Evolutionary conservation across 1,284 basidiomycete genomes (phyloP), one percentile per base, ranked within the genome.

Genomic region (Puccinia polysora): DNA sequence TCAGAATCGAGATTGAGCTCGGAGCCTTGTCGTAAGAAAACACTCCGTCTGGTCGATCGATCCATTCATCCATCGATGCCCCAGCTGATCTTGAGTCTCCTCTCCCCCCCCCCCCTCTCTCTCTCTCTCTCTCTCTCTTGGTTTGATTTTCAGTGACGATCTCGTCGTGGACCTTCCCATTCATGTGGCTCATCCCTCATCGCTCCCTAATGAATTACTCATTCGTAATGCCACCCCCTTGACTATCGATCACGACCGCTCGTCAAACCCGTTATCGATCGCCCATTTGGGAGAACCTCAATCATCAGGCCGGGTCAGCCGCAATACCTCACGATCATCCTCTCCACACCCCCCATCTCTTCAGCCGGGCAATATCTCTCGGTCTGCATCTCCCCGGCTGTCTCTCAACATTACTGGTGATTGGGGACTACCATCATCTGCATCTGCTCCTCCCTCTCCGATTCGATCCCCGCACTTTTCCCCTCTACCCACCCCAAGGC

Each of bases 131-230:
- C n/a, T n/a, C n/a, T n/a, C n/a, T n/a, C n/a, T n/a, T n/a, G n/a
- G n/a, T n/a, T n/a, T n/a, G n/a, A n/a, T 18, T 23, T 12, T 28
- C 59, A 77, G 76, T n/a, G 76, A 76, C 52, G 72, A 76, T 14
- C 74, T 78, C 15, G 25, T 65, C 8, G 71, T 79, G 56, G 77
- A 79, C 52, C 47, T 79, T 15, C 78, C 78, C 0, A 71, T 79
- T 53, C 77, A 70, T 58, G 71, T 78, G 32, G 75, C 76, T 0
- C 77, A 79, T 60, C 75, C 76, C 20, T 73, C 73, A 20, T 78
- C 78, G 0, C 69, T 79, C 18, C 77, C 78, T 0, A 65, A 64
- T 38, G 74, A 75, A 4, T 23, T 63, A 4, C 76, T 75, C 34
- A 10, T 73, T 73, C 63, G 58, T 69, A 30, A 36, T 49, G 12